These are phyloP conservation scores for Yamadazyma conglobata DNA, from an alignment of 1,139 yeast species.

Conservation along the genomic window DNA sequence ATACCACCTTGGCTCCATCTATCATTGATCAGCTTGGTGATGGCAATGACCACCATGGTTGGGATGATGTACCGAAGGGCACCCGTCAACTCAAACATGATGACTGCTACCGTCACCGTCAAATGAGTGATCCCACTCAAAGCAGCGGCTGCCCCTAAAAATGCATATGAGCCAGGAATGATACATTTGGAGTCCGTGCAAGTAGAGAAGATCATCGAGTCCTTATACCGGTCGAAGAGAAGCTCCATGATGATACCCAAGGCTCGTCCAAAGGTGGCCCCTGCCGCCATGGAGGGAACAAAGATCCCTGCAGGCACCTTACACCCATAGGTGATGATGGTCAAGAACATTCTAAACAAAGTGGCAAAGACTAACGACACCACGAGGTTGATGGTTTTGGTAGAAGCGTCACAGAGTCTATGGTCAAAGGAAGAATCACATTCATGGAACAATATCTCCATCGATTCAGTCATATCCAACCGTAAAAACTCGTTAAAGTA, in stretches of 20 bases:
- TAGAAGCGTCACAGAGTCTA: constrained; percentile 48
- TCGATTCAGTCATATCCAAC: constrained; percentile 91
- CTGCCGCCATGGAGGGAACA: constrained; percentile 96
- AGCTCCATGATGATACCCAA: constrained; percentile 68
- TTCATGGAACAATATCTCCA: constrained; percentile 86
- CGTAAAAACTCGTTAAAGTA: constrained; percentile 80
- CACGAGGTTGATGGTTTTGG: constrained; percentile 30
- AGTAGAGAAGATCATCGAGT: constrained; percentile 44
- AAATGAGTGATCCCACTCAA: constrained; percentile 90
- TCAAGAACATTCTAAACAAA: constrained; percentile 61
- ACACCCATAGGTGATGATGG: constrained; percentile 84
- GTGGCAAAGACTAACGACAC: constrained; percentile 69
- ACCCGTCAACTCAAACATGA: constrained; percentile 95
- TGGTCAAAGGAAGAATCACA: constrained; percentile 52
- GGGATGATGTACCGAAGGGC: constrained; percentile 88
- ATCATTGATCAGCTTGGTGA: constrained; percentile 77
- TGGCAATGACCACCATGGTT: constrained; percentile 92
- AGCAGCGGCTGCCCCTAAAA: constrained; percentile 97
- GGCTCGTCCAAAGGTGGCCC: constrained; percentile 90
- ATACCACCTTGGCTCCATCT: constrained; percentile 80
- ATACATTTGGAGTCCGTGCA: constrained; percentile 55
- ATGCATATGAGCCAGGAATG: constrained; percentile 91
- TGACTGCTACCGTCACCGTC: constrained; percentile 88
- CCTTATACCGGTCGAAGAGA: constrained; percentile 42
- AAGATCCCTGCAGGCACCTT: constrained; percentile 95